These are phyloP conservation scores for Penicillium cosmopolitanum DNA, from an alignment of 495 filamentous ascomycete genomes.

Conservation along the genomic window DNA sequence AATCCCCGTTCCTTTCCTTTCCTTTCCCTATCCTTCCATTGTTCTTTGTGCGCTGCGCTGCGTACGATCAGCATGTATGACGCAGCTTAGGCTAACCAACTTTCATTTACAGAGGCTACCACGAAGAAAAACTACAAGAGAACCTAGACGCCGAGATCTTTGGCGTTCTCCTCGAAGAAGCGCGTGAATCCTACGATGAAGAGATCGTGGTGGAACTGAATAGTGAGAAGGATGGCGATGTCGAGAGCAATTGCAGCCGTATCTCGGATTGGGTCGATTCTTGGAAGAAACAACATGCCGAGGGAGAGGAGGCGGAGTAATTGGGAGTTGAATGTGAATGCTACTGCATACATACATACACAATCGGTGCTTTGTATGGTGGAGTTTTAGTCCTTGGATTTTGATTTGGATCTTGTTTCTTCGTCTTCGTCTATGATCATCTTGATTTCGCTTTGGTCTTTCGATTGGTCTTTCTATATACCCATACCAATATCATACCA, in stretches of 20 bases:
- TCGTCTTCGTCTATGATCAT: slow-evolving; percentile 2
- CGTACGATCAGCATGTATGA: too few species aligned
- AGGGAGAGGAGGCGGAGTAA: slow-evolving; percentile 12
- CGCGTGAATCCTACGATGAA: slow-evolving; percentile 80
- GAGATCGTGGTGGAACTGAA: slow-evolving; percentile 88
- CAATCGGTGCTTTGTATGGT: too few species aligned
- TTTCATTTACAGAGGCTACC: slow-evolving; percentile 61
- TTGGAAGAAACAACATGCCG: slow-evolving; percentile 70
- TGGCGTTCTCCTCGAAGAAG: slow-evolving; percentile 90
- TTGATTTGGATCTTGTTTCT: not conserved
- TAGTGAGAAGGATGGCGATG: slow-evolving; percentile 79
- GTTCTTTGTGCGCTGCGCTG: too few species aligned
- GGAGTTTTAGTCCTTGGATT: too few species aligned
- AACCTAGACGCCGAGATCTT: slow-evolving; percentile 98
- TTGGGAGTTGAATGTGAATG: not conserved
- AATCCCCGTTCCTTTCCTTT: slow-evolving; percentile 5
- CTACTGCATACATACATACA: too few species aligned
- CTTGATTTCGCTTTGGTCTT: not conserved
- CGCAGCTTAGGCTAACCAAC: not conserved
- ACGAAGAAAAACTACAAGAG: slow-evolving; percentile 87
- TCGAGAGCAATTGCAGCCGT: slow-evolving; percentile 84
- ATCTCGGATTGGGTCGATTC: slow-evolving; percentile 79
- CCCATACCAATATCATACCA: slow-evolving; percentile 3
- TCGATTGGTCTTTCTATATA: slow-evolving; percentile 19
- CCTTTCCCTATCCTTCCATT: not conserved